Base-by-base conservation (phyloP, 2,329 filamentous ascomycete species). In the Paramyrothecium sp. region DNA sequence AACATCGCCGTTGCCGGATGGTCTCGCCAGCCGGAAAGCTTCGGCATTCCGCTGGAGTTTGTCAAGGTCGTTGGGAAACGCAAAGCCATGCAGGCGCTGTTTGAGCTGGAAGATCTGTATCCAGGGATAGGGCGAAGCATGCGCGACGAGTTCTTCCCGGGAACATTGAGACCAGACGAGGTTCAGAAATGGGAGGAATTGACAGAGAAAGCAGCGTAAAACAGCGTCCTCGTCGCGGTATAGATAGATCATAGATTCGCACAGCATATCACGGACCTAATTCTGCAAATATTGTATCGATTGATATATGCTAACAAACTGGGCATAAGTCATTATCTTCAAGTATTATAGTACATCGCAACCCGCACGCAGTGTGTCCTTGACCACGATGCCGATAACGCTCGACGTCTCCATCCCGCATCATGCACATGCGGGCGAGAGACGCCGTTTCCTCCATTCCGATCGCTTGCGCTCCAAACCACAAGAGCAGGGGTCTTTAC, bases 1-100 rank as follows among this genome's bases (percentile, higher is more conserved):
- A 78, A 77, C 56, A 66, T 71, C 20, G 65, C 66, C 52, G 69
- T 73, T 3, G 73, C 73, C 1, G 73, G 65, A n/a, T 46, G 41
- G 17, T 20, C 41, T n/a, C 41, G 41, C 17, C 41, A 12, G 17
- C 41, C 13, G 50, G 38, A 54, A 23, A 48, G 30, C 19, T 54
- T 54, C 13, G 53, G 53, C 3, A 13, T 54, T 10, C 38, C 51
- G 3, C 48, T 61, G 17, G 41, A 55, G 33, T 56, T 44, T 19
- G 48, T 26, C 8, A 38, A 46, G 5, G 54, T 59, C 16, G 26
- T 22, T 17, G 34, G 57, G 17, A n/a, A 48, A 19, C 16, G 30
- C 3, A 61, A 56, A 21, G 57, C 57, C 5, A 61, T 61, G 59
- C 17, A 49, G 7, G 55, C 59, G 19, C 49, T 61, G 23, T 54